phyloP scores from a whole-genome alignment of 495 filamentous ascomycete species.

The Entonaema liquescens region DNA sequence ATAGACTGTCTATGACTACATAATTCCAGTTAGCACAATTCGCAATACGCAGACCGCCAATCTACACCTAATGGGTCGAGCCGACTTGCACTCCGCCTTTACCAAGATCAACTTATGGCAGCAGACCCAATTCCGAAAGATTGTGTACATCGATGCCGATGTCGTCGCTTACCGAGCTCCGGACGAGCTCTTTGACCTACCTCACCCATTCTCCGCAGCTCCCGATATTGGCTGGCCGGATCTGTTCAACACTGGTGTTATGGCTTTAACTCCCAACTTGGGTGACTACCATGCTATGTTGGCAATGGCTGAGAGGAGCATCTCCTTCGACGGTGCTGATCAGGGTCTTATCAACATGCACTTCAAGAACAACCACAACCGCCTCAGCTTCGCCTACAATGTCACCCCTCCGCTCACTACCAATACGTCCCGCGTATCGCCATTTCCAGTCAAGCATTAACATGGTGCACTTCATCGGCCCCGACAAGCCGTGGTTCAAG shows the following conservation, averaged over 20 bases:
- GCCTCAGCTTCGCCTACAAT: slow-evolving; percentile 95
- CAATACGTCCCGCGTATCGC: slow-evolving; percentile 95
- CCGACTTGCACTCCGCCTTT: slow-evolving; percentile 88
- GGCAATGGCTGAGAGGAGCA: slow-evolving; percentile 82
- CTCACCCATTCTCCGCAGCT: slow-evolving; percentile 82
- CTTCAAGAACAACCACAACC: slow-evolving; percentile 81
- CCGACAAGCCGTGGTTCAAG: slow-evolving; percentile 86
- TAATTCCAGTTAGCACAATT: slow-evolving; percentile 84
- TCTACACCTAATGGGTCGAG: slow-evolving; percentile 88
- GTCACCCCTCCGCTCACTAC: slow-evolving; percentile 92
- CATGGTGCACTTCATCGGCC: slow-evolving; percentile 92
- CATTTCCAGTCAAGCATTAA: slow-evolving; percentile 90
- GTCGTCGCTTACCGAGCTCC: slow-evolving; percentile 85
- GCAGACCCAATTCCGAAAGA: slow-evolving; percentile 85
- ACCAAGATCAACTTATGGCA: slow-evolving; percentile 98
- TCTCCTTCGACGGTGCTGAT: slow-evolving; percentile 97
- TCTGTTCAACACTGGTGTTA: slow-evolving; percentile 95
- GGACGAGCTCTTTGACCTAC: slow-evolving; percentile 87
- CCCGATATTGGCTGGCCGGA: slow-evolving; percentile 99
- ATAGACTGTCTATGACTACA: slow-evolving; percentile 84
- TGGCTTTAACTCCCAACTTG: slow-evolving; percentile 87
- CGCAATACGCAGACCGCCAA: slow-evolving; percentile 80
- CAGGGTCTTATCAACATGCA: slow-evolving; percentile 96
- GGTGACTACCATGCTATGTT: slow-evolving; percentile 86
- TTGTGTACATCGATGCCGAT: slow-evolving; percentile 94